Evolutionary conservation across 371 early-diverging fungal species (phyloP).

Genomic region (Amoeboradix gromovi): DNA sequence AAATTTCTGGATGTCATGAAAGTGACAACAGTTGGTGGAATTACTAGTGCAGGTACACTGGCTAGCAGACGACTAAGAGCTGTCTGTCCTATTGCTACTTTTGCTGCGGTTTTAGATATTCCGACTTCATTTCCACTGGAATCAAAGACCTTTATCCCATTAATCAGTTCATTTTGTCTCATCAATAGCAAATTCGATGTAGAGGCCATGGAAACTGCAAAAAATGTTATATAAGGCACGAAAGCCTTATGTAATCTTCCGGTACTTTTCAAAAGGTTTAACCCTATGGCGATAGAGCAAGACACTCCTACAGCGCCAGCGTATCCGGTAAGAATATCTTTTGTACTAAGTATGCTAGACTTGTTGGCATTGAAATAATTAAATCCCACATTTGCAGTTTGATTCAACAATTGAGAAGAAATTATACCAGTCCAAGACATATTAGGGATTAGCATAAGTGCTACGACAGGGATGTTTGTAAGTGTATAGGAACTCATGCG

Average conservation of each 20-base stretch:
- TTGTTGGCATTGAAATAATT: slow-evolving; percentile 60
- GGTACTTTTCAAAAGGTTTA: slow-evolving; percentile 19
- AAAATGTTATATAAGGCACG: slow-evolving; percentile 47
- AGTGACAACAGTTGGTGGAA: too few species aligned
- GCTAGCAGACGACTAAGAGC: too few species aligned
- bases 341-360: slow-evolving; percentile 33
- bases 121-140: slow-evolving; percentile 28
- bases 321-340: slow-evolving; percentile 35
- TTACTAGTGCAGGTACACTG: too few species aligned
- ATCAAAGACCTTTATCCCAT: slow-evolving; percentile 39
- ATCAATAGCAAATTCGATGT: slow-evolving; percentile 52
- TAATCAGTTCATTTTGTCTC: slow-evolving; percentile 45
- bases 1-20: too few species aligned
- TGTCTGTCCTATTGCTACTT: slow-evolving; percentile 33
- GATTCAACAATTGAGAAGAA: slow-evolving; percentile 61
- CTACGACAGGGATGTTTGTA: slow-evolving; percentile 43
- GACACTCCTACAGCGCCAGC: slow-evolving; percentile 38
- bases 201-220: slow-evolving; percentile 48
- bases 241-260: slow-evolving; percentile 19
- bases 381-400: slow-evolving; percentile 39
- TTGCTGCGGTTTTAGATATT: slow-evolving; percentile 33
- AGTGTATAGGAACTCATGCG: slow-evolving; percentile 55
- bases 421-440: slow-evolving; percentile 33
- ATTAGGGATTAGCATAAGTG: slow-evolving; percentile 47
- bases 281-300: slow-evolving; percentile 35